These are phyloP conservation scores for Psilocybe azurescens DNA, from an alignment of 768 basidiomycete genomes.

Conservation along the genomic window DNA sequence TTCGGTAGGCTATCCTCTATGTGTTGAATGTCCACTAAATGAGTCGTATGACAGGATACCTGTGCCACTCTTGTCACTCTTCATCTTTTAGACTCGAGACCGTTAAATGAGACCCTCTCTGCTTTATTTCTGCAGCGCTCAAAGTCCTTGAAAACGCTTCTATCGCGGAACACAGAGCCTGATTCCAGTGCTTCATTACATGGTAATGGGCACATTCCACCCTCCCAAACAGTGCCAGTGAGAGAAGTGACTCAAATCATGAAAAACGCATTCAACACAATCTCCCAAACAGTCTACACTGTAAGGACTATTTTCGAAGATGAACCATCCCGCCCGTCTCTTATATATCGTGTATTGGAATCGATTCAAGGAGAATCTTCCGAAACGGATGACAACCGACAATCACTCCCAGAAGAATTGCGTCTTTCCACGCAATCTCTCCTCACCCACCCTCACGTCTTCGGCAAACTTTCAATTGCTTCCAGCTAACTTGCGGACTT, in stretches of 20 bases:
- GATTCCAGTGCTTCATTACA: slow-evolving; percentile 1
- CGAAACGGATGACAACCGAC: slow-evolving; percentile 20
- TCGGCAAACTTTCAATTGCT: slow-evolving; percentile 83
- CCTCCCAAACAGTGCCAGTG: slow-evolving; percentile 11
- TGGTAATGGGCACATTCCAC: background rate
- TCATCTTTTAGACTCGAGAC: slow-evolving; percentile 88
- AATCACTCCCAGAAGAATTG: slow-evolving; percentile 53
- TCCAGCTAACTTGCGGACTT: slow-evolving; percentile 70
- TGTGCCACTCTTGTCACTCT: slow-evolving; percentile 84
- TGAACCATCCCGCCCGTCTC: slow-evolving; percentile 38
- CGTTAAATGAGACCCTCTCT: slow-evolving; percentile 72
- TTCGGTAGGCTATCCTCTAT: slow-evolving; percentile 45
- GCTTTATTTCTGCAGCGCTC: slow-evolving; percentile 76
- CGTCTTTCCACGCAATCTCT: slow-evolving; percentile 70
- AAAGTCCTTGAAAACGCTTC: slow-evolving; percentile 54
- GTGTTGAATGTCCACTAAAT: background rate
- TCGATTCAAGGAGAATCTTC: slow-evolving; percentile 62
- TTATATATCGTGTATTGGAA: slow-evolving; percentile 61
- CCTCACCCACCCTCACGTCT: slow-evolving; percentile 76
- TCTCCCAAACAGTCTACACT: slow-evolving; percentile 62
- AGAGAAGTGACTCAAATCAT: slow-evolving; percentile 61
- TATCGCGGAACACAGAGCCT: slow-evolving; percentile 37
- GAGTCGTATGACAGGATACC: slow-evolving; percentile 51
- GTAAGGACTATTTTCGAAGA: slow-evolving; percentile 63
- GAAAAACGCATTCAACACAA: slow-evolving; percentile 54